A percentile compares a stretch with the other conserved stretches of the same genome.
Conservation (phyloP, 2,329 filamentous ascomycete genomes). For the Paraphaeosphaeria sporulosa region DNA sequence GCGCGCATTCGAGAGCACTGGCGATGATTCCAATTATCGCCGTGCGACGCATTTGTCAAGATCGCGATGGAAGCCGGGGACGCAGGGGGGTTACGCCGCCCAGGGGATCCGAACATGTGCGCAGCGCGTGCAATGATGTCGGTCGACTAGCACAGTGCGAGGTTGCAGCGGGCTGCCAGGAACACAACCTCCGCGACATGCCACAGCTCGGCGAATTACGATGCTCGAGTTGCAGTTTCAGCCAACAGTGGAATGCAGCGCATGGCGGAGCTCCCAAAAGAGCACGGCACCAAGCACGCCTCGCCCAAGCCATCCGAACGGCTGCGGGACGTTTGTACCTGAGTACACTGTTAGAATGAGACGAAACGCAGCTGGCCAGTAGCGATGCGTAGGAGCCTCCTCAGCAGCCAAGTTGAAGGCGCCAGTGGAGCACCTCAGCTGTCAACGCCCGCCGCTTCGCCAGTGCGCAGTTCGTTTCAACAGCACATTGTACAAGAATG, state of each 20-base stretch:
- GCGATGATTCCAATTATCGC: slow-evolving; percentile 30
- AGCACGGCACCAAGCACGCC: not conserved
- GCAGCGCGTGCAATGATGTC: not conserved
- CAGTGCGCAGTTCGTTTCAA: slow-evolving; percentile 24
- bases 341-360: slow-evolving; percentile 5
- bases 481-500: slow-evolving; percentile 18
- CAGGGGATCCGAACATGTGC: slow-evolving; percentile 6
- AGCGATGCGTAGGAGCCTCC: slow-evolving; percentile 13
- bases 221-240: slow-evolving; percentile 18
- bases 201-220: slow-evolving; percentile 19
- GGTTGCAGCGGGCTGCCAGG: slow-evolving; percentile 31
- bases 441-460: slow-evolving; percentile 17
- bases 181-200: slow-evolving; percentile 15
- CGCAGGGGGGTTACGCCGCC: slow-evolving; percentile 20
- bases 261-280: slow-evolving; percentile 29
- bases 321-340: slow-evolving; percentile 15
- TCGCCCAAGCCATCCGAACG: slow-evolving; percentile 4
- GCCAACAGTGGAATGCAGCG: slow-evolving; percentile 29
- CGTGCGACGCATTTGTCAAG: slow-evolving; percentile 26
- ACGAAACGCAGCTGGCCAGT: slow-evolving; percentile 10
- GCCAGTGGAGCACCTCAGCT: slow-evolving; percentile 20
- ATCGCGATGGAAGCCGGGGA: slow-evolving; percentile 15
- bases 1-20: not conserved
- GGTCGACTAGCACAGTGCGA: slow-evolving; percentile 16
- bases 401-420: slow-evolving; percentile 5